Base-by-base conservation (phyloP, 2,329 filamentous ascomycete species). In the Magnaporthiopsis poae region DNA sequence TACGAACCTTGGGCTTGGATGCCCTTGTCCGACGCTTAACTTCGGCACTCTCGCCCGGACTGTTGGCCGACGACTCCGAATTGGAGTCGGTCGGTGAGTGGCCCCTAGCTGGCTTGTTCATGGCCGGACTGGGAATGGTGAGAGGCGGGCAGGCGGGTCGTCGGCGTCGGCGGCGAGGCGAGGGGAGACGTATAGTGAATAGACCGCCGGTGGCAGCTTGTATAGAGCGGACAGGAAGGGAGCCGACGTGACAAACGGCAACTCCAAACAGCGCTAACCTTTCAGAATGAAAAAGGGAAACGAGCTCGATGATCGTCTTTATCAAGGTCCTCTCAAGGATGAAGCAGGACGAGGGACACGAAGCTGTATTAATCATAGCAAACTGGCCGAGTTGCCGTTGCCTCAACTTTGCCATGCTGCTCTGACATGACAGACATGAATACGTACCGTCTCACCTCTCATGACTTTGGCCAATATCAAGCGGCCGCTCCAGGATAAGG, bases 1-100 rank as follows among this genome's bases (percentile, higher is more conserved):
- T 79, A 15, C 74, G 71, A 35, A 77, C 77, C 68, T 78, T 79
- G 25, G 76, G 75, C 69, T 75, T 77, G 68, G 75, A 77, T 21
- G 74, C 75, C 64, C 76, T 71, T 33, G 73, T 77, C 11, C 75
- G 71, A 33, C 64, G 64, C 36, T 62, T 61, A 9, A 27, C 60
- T 5, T 36, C 64, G 27, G 29, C 29, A 35, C n/a, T 61, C 12
- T 61, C 60, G 1, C 61, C 61, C 8, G 61, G 64, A 27, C 60
- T 65, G 25, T 13, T 61, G 25, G 64, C 56, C 35, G 64, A 65
- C 33, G 60, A 62, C 60, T 60, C 64, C 64, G 64, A 65, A 27
- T 65, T 61, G 25, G 64, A 65, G 35, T 65, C 64, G 27, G 35
- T 59, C 12, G 64, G 64, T 9, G 64, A 65, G n/a, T 36, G 36